phyloP scores from a whole-genome alignment of 2,329 filamentous ascomycete genomes.

The Pseudogymnoascus verrucosus region DNA sequence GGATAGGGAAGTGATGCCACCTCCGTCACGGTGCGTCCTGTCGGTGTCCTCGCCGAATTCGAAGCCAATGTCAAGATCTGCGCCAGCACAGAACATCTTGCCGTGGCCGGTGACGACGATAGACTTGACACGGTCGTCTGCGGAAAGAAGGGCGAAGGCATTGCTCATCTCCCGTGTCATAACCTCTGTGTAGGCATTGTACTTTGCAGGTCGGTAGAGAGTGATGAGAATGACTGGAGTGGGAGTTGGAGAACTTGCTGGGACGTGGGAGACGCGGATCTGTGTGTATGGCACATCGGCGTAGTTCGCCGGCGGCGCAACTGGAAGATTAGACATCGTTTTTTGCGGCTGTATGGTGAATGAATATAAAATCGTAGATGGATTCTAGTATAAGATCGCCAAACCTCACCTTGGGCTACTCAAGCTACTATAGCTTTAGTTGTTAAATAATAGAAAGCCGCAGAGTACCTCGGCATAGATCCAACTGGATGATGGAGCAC shows the following conservation, averaged over 20 bases:
- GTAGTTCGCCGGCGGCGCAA: constrained; percentile 29
- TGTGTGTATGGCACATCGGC: constrained; percentile 33
- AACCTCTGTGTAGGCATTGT: constrained; percentile 59
- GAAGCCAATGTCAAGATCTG: constrained; percentile 40
- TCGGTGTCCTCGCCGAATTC: constrained; percentile 15
- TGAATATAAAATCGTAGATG: neutral
- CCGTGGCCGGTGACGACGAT: constrained; percentile 45
- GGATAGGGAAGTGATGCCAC: constrained; percentile 44
- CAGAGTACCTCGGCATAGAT: neutral
- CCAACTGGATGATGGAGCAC: neutral
- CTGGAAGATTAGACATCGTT: constrained; percentile 4
- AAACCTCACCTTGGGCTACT: neutral
- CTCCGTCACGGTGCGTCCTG: constrained; percentile 37
- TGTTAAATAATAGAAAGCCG: constrained; percentile 1
- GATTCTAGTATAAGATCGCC: neutral
- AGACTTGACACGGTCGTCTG: constrained; percentile 44
- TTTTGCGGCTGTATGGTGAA: neutral
- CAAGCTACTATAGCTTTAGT: neutral
- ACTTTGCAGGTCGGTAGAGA: constrained; percentile 55
- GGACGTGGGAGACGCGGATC: constrained; percentile 41
- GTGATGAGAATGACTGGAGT: constrained; percentile 55
- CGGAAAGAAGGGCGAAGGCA: constrained; percentile 42
- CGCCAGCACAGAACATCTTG: constrained; percentile 48
- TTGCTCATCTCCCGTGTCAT: constrained; percentile 55
- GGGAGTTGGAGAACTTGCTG: constrained; percentile 40